Base-by-base conservation (phyloP, 495 filamentous ascomycete genomes). In the Diplogelasinospora grovesii region DNA sequence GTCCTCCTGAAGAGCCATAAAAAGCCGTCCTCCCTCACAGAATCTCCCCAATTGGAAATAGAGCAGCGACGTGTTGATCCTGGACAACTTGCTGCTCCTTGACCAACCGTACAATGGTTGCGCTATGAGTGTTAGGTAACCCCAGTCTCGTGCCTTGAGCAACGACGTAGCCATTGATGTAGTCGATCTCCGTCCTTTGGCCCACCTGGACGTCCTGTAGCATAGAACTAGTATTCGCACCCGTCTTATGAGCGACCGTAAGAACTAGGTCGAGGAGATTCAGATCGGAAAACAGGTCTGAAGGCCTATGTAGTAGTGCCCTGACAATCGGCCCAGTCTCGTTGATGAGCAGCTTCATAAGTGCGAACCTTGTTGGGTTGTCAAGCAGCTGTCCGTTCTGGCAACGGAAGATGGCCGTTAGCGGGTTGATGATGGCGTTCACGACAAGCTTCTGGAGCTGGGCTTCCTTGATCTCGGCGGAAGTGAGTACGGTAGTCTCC, bases 81-180 rank as follows among this genome's bases (percentile, higher is more conserved):
- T n/a, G n/a, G n/a, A n/a, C n/a, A n/a, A n/a, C n/a, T n/a, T n/a
- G n/a, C n/a, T n/a, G n/a, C n/a, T n/a, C n/a, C n/a, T n/a, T n/a
- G n/a, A n/a, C n/a, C n/a, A n/a, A n/a, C n/a, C n/a, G n/a, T n/a
- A n/a, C n/a, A n/a, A n/a, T n/a, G n/a, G n/a, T n/a, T n/a, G n/a
- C n/a, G n/a, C n/a, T n/a, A n/a, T n/a, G n/a, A n/a, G n/a, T n/a
- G n/a, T n/a, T n/a, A n/a, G n/a, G n/a, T n/a, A n/a, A n/a, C n/a
- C 45, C 41, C 41, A 41, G 8, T 19, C 16, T 22, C 25, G 20
- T 16, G 13, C 40, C 86, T 33, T 74, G 70, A 36, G 64, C 63
- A 23, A 87, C 75, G 28, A 92, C 70, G 52, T 80, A 92, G 9
- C 85, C 86, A 63, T 88, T 92, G 40, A 90, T 73, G 52, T 79